Base-by-base conservation (phyloP, 805 yeast genomes). In the Sugiyamaella chiloensis region DNA sequence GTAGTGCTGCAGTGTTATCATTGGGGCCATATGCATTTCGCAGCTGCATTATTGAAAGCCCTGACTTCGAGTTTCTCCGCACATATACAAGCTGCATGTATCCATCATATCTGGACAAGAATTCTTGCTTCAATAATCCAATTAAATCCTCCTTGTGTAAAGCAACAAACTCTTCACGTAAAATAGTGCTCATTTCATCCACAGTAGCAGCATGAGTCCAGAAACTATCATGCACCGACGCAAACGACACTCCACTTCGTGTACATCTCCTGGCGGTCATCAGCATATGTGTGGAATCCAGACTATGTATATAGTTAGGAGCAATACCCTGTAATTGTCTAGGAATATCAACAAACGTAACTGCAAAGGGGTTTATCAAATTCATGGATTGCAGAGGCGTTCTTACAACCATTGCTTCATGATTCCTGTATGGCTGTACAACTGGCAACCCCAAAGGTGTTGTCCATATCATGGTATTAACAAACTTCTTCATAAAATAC, bases 281-380 rank as follows among this genome's bases (percentile, higher is more conserved):
- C 43, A 91, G 72, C 99, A 91, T 91, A 64, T 91, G 99, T 0
- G 96, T 83, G 1, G 98, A 97, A 73, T 91, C 99, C 51, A 91
- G 72, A 0, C 97, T 90, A 64, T 91, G 99, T 43, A 91, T 85
- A 64, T 77, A 93, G 65, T 91, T 91, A 27, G 99, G 99, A 14
- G 98, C 96, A 64, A 91, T 85, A 0, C 96, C 98, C 37, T 87
- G 81, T 54, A 80, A 81, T 66, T 91, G 99, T 61, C 89, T 87
- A 60, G 95, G 76, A 4, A 88, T 73, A 65, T 89, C 89, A 31
- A 93, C 95, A 36, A 83, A 84, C 42, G 81, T 80, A 34, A 86
- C 74, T 14, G 83, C 81, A 60, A 79, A 84, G n/a, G 97, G 96
- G 69, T 90, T 96, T 27, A 79, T 70, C 51, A 91, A 83, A 47